A percentile compares a stretch with the other conserved stretches of the same genome.
Conservation (phyloP, 1,284 basidiomycete species). For the Coriolopsis trogii region DNA sequence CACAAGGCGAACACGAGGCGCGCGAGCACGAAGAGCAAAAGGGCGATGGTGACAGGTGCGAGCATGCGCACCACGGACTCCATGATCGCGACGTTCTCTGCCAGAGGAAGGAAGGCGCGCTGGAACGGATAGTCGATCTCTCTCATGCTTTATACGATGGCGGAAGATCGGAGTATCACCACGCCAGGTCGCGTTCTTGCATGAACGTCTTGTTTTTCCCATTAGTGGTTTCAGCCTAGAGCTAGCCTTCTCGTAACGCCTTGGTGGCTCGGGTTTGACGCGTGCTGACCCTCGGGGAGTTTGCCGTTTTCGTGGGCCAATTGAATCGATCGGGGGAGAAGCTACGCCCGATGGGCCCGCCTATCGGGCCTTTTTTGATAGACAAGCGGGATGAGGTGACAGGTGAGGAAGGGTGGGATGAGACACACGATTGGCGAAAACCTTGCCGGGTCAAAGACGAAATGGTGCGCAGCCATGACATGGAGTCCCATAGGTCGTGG, state of each 20-base stretch:
- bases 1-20: conserved; percentile 9
- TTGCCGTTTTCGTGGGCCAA: conserved; percentile 2
- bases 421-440: conserved; percentile 14
- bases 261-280: conserved; percentile 10
- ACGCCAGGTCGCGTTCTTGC: conserved; percentile 10
- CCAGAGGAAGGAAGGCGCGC: conserved; percentile 3
- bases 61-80: conserved; percentile 11
- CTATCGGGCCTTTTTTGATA: conserved; percentile 22
- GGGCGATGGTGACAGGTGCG: conserved; percentile 16
- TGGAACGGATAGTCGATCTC: conserved; percentile 5
- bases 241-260: conserved; percentile 10
- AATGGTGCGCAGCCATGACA: background rate
- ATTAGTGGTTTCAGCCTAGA: conserved; percentile 4
- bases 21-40: conserved; percentile 14
- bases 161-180: conserved; percentile 15
- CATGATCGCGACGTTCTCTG: conserved; percentile 7
- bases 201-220: conserved; percentile 7
- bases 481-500: conserved; percentile 6
- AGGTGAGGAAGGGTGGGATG: conserved; percentile 15
- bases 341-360: conserved; percentile 18
- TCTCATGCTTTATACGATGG: conserved; percentile 20
- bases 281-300: conserved; percentile 13
- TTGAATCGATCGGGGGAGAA: conserved; percentile 19
- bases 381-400: conserved; percentile 12
- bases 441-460: background rate